Evolutionary conservation across 768 basidiomycete species (phyloP).

Genomic region (Tephrocybe sp.): DNA sequence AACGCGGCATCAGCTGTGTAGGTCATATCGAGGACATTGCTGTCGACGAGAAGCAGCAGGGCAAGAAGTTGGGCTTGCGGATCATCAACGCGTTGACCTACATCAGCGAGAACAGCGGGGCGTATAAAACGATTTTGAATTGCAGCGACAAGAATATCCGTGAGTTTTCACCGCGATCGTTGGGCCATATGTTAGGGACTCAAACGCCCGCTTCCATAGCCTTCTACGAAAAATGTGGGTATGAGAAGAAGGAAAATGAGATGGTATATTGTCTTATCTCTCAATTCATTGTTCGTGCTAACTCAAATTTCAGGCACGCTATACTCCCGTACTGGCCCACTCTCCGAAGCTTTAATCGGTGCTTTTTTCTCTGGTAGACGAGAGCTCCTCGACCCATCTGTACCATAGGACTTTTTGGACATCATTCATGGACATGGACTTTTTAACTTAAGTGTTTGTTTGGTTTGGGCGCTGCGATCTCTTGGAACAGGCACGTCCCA

Average conservation of each 20-base stretch:
- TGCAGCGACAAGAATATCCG: slow-evolving; percentile 90
- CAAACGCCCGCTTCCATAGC: slow-evolving; percentile 41
- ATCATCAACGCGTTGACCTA: slow-evolving; percentile 84
- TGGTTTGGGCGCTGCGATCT: too few species aligned
- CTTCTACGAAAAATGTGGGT: slow-evolving; percentile 98
- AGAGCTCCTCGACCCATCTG: background rate
- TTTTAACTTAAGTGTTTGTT: too few species aligned
- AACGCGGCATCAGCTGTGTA: slow-evolving; percentile 77
- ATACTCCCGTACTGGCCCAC: slow-evolving; percentile 45
- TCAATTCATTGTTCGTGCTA: slow-evolving; percentile 1
- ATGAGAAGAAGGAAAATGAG: slow-evolving; percentile 84
- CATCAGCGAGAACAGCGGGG: slow-evolving; percentile 75
- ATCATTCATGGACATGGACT: too few species aligned
- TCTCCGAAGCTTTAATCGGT: slow-evolving; percentile 33
- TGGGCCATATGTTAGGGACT: too few species aligned
- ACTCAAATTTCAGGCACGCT: slow-evolving; percentile 47
- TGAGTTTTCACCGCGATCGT: slow-evolving; percentile 60
- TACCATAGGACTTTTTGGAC: slow-evolving; percentile 1
- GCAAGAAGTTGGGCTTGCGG: slow-evolving; percentile 85
- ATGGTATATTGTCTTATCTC: slow-evolving; percentile 58
- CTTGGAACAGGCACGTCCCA: too few species aligned
- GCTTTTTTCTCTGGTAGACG: slow-evolving; percentile 4
- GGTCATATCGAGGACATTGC: slow-evolving; percentile 99
- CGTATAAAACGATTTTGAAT: slow-evolving; percentile 98
- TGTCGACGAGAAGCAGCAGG: slow-evolving; percentile 84